Base-by-base conservation (phyloP, 2,329 filamentous ascomycete genomes). In the Alternaria gaisen region DNA sequence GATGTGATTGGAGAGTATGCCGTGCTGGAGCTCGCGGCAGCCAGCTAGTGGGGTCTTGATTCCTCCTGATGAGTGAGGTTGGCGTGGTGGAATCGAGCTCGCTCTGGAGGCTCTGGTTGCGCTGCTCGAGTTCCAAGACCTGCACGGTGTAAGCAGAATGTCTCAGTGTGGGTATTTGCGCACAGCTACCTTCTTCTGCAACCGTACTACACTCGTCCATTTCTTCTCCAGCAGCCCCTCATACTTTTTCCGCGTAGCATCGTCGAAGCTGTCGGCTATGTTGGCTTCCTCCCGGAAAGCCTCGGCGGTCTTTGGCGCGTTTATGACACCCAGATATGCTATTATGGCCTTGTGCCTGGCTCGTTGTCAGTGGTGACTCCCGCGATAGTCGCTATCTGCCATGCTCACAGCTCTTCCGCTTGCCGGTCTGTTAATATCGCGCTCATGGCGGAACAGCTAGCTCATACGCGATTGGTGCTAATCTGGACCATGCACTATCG, bases 171-270 rank as follows among this genome's bases (percentile, higher is more conserved):
- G 38, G 24, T 18, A 24, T 20, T 43, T 38, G 32, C 22, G 52
- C 41, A 34, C 40, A 60, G 16, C 36, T 80, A 91, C 92, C 91
- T 97, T 98, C 81, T 97, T 97, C 81, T 98, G 94, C 79, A 98
- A 80, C 63, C 94, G 87, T 72, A 97, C 93, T 28, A 98, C 91
- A 72, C 93, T 95, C 20, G 94, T 98, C 94, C 94, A 98, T 84
- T 98, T 98, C 87, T 97, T 97, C 85, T 98, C 94, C 68, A 98
- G 81, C 28, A 98, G 81, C 2, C 92, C 91, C 80, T 97, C 93
- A 82, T 97, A 98, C 81, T 97, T 97, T 83, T 97, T 97, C 53
- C 90, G 86, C 20, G 92, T 97, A 18, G 87, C 86, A 64, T 91
- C 85, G 76, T 97, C 93, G 72, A 96, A 94, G 48, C 82, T 84